Evolutionary conservation across 2,329 filamentous ascomycete species (phyloP).

Genomic region (Fonsecaea monophora): DNA sequence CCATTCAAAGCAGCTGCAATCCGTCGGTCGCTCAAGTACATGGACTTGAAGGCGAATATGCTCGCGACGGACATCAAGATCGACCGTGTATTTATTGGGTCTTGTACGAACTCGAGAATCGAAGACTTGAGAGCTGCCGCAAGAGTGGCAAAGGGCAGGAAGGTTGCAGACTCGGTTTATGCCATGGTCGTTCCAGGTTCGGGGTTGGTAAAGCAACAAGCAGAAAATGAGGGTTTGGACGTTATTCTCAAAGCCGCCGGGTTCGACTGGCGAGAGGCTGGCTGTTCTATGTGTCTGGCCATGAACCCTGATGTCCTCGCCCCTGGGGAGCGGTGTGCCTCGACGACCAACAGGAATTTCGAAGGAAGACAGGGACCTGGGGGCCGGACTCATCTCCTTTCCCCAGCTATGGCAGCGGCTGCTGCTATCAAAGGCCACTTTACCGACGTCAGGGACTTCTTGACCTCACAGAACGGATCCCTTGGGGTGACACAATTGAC

Average conservation of each 20-base stretch:
- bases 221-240: constrained; percentile 88
- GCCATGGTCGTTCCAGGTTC: constrained; percentile 97
- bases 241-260: constrained; percentile 90
- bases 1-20: constrained; percentile 74
- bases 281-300: constrained; percentile 97
- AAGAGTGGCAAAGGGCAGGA: constrained; percentile 81
- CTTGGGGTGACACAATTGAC: constrained; percentile 64
- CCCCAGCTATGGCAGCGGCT: constrained; percentile 92
- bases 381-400: constrained; percentile 93
- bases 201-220: constrained; percentile 88
- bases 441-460: constrained; percentile 83
- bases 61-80: constrained; percentile 85
- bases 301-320: constrained; percentile 99
- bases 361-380: constrained; percentile 92
- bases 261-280: constrained; percentile 97
- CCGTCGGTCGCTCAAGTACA: constrained; percentile 86
- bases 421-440: constrained; percentile 88
- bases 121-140: constrained; percentile 91
- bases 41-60: constrained; percentile 85
- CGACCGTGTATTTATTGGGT: constrained; percentile 97
- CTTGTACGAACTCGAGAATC: constrained; percentile 95
- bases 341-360: constrained; percentile 96
- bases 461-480: constrained; percentile 61
- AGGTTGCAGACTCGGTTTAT: constrained; percentile 83
- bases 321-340: constrained; percentile 89